Base-by-base conservation (phyloP, 345 rosid genomes). In the Noccaea bulbosa region DNA sequence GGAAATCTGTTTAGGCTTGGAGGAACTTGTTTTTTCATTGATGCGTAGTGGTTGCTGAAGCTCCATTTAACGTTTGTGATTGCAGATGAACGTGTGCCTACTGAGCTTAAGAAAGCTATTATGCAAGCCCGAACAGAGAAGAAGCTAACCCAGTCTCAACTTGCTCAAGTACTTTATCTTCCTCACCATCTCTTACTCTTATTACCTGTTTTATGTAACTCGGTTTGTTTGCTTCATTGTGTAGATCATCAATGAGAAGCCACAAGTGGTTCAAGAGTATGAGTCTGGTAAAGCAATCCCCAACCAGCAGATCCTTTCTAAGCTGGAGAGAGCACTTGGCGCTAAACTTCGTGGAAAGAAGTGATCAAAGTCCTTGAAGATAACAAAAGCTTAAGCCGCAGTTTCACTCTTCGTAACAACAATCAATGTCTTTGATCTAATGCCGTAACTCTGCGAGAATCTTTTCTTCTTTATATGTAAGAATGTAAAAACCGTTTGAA, bases 201-300 rank as follows among this genome's bases (percentile, higher is more conserved):
- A 34, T 14, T 8, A 38, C 38, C 62, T 20, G 7, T 15, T 65
- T n/a, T 35, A 3, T 64, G 37, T 45, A 2, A 43, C 51, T 30
- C 0, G 0, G n/a, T 43, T 5, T 44, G 30, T 67, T 2, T 50
- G 14, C 22, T 62, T 54, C 8, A 15, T 8, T 59, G 7, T 47
- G 71, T 86, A 91, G 99, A 1, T 86, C 65, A 92, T 95, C 78
- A 95, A 95, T 64, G 99, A 92, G 78, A 92, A 95, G 83, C 98
- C 99, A 39, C 98, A 89, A 78, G 77, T 90, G 40, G 85, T 95
- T 47, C 98, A 95, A 74, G 99, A 95, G 79, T 95, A 92, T 0
- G 98, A 95, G 70, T 84, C 98, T 46, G 99, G 99, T 37, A 95
- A 95, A 77, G 98, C 99, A 43, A 90, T 95, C 57, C 99, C 99